These are phyloP conservation scores for Aspergillus sclerotiicarbonarius DNA, from an alignment of 495 filamentous ascomycete genomes.

Conservation along the genomic window DNA sequence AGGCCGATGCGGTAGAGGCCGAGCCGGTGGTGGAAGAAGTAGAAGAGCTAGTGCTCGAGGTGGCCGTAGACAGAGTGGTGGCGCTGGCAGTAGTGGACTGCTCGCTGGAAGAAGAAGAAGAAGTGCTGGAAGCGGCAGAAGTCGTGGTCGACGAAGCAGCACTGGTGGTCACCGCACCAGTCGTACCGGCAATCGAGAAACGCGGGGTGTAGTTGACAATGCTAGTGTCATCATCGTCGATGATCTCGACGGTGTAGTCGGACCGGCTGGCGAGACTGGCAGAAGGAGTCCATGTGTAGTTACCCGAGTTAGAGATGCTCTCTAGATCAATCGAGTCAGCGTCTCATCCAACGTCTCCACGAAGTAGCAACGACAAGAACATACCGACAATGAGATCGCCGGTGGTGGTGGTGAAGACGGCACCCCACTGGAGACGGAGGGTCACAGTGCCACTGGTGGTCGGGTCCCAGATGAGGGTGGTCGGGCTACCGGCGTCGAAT, in stretches of 20 bases:
- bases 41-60: constrained; percentile 19
- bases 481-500: constrained; percentile 49
- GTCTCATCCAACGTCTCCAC: neutral
- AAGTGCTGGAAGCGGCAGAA: constrained; percentile 8
- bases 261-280: constrained; percentile 38
- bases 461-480: constrained; percentile 55
- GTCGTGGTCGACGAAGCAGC: constrained; percentile 19
- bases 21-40: constrained; percentile 18
- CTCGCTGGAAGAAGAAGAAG: constrained; percentile 8
- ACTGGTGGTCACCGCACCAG: constrained; percentile 38
- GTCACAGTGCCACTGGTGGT: constrained; percentile 53
- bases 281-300: constrained; percentile 54
- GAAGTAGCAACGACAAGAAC: constrained; percentile 19
- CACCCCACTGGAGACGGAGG: constrained; percentile 53
- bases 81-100: constrained; percentile 38
- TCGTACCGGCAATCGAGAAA: constrained; percentile 54
- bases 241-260: constrained; percentile 61
- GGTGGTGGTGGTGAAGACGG: constrained; percentile 37
- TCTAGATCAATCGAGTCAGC: constrained; percentile 36
- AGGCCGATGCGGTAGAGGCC: constrained; percentile 3
- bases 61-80: constrained; percentile 31
- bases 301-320: constrained; percentile 55
- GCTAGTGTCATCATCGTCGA: constrained; percentile 41
- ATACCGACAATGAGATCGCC: constrained; percentile 54
- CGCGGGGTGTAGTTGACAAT: constrained; percentile 58